A percentile compares a stretch with the other conserved stretches of the same genome.
phyloP scores from a whole-genome alignment of 495 filamentous ascomycete genomes.

The Aspergillus leporis region DNA sequence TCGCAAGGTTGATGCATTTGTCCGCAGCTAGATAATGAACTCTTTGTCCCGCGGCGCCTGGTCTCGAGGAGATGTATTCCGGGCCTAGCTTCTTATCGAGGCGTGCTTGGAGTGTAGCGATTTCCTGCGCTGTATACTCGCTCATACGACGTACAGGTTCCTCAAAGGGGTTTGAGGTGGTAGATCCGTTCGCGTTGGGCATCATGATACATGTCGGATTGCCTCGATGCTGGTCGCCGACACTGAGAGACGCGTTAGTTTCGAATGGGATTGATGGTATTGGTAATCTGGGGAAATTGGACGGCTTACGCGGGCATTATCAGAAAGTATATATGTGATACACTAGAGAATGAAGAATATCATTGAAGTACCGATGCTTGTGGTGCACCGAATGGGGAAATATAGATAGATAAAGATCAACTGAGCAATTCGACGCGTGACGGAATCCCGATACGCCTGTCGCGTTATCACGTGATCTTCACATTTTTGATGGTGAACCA shows the following conservation, averaged over 20 bases:
- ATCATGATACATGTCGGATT: conserved; percentile 38
- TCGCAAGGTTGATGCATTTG: conserved; percentile 93
- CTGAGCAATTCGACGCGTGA: conserved; percentile 25
- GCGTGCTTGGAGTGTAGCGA: conserved; percentile 80
- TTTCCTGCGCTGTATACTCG: conserved; percentile 85
- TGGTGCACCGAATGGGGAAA: not conserved
- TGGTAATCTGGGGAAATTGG: not conserved
- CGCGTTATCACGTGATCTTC: conserved; percentile 44
- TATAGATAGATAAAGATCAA: not conserved
- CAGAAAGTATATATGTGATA: conserved; percentile 11
- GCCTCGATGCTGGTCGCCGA: conserved; percentile 74
- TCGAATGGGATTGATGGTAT: not conserved
- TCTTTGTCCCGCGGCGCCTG: conserved; percentile 77
- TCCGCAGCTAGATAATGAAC: conserved; percentile 91
- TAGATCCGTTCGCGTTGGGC: conserved; percentile 33
- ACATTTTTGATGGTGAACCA: not conserved
- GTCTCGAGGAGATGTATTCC: conserved; percentile 86
- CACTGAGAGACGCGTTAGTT: conserved; percentile 51
- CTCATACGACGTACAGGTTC: conserved; percentile 64
- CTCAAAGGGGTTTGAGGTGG: conserved; percentile 72
- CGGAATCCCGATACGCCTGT: conserved; percentile 24
- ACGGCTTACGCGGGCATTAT: conserved; percentile 50
- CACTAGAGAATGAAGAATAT: not conserved
- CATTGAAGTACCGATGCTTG: conserved; percentile 11
- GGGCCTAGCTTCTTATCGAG: conserved; percentile 95